Evolutionary conservation across 768 basidiomycete genomes (phyloP), one percentile per base, ranked within the genome.

Genomic region (Grammothele lineata): DNA sequence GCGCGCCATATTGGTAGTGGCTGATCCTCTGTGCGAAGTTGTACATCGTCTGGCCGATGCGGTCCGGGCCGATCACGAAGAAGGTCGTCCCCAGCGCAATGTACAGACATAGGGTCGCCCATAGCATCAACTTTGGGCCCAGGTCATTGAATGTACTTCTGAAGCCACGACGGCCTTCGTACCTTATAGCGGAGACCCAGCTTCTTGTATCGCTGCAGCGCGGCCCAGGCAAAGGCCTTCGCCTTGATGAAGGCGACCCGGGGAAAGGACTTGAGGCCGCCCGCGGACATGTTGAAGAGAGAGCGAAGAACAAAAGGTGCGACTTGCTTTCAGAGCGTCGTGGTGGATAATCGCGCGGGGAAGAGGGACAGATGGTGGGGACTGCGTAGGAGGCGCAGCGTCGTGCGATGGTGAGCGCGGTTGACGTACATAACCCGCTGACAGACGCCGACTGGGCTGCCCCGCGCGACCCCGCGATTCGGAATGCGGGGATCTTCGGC

Each of bases 41-140:
- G 67, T 91, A 89, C 48, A 83, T 63, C 46, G 70, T 75, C 67
- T 91, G 88, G 2, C 77, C 78, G 37, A 89, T 81, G 44, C 75
- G 75, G 49, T 74, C 73, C 11, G 87, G 86, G 7, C 80, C 80
- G 37, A 85, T 65, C 36, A 82, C 40, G 37, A 79, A 50, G 46
- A 77, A 65, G 48, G 80, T 66, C 17, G 61, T 54, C 19, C 61
- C 52, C 3, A 73, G 50, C 7, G 58, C 55, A 30, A 61, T 67
- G 58, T 89, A 81, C 62, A 87, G 83, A 25, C 78, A 52, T 5
- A 75, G 39, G 32, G 83, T 59, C 19, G 76, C 70, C 73, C 80
- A 84, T 47, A 88, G 69, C 45, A 80, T 59, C 17, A 77, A 59
- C 87, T 87, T 51, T 18, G 48, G 0, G n/a, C 22, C 38, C 37